Base-by-base conservation (phyloP, 2,329 filamentous ascomycete genomes). In the Fusarium agapanthi region DNA sequence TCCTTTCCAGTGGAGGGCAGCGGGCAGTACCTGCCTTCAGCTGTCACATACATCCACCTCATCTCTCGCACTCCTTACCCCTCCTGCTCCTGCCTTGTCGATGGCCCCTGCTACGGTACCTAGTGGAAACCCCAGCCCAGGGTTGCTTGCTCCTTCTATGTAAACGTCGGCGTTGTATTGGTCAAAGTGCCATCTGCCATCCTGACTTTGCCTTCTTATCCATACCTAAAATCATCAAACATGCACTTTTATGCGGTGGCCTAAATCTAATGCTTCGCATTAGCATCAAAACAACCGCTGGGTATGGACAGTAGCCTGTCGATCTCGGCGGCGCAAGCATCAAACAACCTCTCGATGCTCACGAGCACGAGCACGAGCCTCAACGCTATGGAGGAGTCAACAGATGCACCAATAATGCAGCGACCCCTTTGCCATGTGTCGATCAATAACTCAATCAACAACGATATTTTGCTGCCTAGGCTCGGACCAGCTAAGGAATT, bases 381-480 rank as follows among this genome's bases (percentile, higher is more conserved):
- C 61, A 73, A 58, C 38, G 43, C 54, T 58, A 73, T 26, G 44
- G 35, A 47, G 35, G 43, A 66, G 38, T 41, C 43, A 48, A 26
- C 16, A 54, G 35, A 64, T 61, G 38, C 64, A 48, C 47, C 55
- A 74, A 75, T 60, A 55, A 40, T 30, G 38, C 37, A 16, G 40
- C 53, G 30, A 44, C 41, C 47, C n/a, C 35, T 50, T 32, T 57
- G 30, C 44, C 51, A 66, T 61, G 32, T 60, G 66, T 38, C 37
- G 58, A 69, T 69, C 51, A 55, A 53, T 35, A 53, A 54, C 51
- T 66, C 38, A 45, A 24, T 53, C 24, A 37, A 66, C 30, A 66
- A 34, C 26, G 26, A 18, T 43, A 60, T 70, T 70, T 53, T 62
- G 73, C 67, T 75, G 73, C 73, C 72, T 75, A 26, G 63, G 43